Conservation (phyloP, 371 early-diverging fungal genomes). For the Cladochytrium tenue region DNA sequence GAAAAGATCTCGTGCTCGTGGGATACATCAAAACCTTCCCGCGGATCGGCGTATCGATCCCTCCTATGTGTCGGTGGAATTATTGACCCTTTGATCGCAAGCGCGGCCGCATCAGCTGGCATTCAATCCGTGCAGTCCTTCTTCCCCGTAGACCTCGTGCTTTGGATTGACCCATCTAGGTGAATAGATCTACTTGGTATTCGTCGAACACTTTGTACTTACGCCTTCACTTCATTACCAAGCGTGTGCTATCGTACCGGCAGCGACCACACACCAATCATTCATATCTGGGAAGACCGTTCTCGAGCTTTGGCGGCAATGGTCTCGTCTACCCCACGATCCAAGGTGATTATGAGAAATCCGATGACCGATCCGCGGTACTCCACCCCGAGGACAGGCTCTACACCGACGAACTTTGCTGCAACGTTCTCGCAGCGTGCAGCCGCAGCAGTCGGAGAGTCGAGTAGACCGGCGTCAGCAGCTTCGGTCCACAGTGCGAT, state of each 20-base stretch:
- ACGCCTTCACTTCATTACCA: too few species aligned
- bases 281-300: not conserved
- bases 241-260: not conserved
- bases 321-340: not conserved
- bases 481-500: not conserved
- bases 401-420: too few species aligned
- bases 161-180: not conserved
- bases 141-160: not conserved
- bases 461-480: not conserved
- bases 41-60: slow-evolving; percentile 17
- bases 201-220: too few species aligned
- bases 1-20: not conserved
- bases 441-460: not conserved
- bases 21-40: not conserved
- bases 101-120: slow-evolving; percentile 5
- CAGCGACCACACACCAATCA: not conserved
- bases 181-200: too few species aligned
- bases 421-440: not conserved
- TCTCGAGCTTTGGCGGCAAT: not conserved
- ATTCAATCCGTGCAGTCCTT: not conserved
- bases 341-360: not conserved
- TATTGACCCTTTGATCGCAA: slow-evolving; percentile 3
- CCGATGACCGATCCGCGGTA: not conserved
- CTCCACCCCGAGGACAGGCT: too few species aligned
- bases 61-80: slow-evolving; percentile 6